These are phyloP conservation scores for Scolecobasidium constrictum DNA, from an alignment of 2,329 filamentous ascomycete genomes.

Conservation along the genomic window DNA sequence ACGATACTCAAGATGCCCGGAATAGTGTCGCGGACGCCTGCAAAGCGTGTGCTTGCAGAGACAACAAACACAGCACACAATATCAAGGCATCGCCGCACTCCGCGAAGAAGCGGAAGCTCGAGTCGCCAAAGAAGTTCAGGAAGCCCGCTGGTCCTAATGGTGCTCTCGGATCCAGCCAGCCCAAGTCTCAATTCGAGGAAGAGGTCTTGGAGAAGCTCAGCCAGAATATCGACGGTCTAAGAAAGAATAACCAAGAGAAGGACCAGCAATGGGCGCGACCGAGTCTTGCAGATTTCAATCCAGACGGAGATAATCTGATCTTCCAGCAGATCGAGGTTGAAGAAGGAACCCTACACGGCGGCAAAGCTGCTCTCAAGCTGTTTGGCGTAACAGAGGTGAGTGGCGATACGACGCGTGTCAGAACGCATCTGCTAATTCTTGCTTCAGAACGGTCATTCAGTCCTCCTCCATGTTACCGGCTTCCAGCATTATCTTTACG, in stretches of 20 bases:
- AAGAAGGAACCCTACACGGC: constrained; percentile 74
- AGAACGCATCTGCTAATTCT: constrained; percentile 21
- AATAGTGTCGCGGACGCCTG: constrained; percentile 19
- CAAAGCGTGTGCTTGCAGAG: constrained; percentile 37
- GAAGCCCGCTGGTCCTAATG: constrained; percentile 34
- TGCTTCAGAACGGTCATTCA: constrained; percentile 59
- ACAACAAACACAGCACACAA: constrained; percentile 33
- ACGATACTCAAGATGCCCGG: not conserved
- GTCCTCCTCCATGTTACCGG: constrained; percentile 90
- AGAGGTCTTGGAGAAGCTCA: constrained; percentile 90
- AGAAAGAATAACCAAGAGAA: constrained; percentile 83
- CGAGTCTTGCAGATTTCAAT: constrained; percentile 48
- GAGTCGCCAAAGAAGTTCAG: constrained; percentile 45
- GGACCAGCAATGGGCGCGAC: constrained; percentile 83
- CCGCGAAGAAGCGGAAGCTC: constrained; percentile 75
- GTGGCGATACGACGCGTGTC: constrained; percentile 10
- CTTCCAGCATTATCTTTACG: constrained; percentile 93
- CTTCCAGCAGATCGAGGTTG: constrained; percentile 92
- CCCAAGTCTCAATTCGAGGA: constrained; percentile 87
- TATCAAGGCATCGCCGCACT: constrained; percentile 31
- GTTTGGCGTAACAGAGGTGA: constrained; percentile 79
- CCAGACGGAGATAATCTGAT: constrained; percentile 58
- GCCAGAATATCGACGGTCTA: constrained; percentile 78
- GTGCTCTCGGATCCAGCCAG: constrained; percentile 54
- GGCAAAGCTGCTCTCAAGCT: constrained; percentile 74